Conservation (phyloP, 257 asterid genomes). For the Jasminum sambac region DNA sequence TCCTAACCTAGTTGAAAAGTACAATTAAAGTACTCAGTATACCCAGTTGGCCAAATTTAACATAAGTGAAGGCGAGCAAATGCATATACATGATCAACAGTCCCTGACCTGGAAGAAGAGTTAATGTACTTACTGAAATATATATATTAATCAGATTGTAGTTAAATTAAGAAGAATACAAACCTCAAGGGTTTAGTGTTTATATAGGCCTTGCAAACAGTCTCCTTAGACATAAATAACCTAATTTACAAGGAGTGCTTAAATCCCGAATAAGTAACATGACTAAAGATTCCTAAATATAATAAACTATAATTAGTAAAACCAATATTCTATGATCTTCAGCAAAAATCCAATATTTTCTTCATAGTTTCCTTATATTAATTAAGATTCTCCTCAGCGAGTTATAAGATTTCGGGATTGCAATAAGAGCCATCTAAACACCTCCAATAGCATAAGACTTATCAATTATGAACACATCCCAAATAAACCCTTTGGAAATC, state of each 20-base stretch:
- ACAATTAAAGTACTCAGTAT: neutral
- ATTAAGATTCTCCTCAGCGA: neutral
- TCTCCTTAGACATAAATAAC: neutral
- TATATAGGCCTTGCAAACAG: neutral
- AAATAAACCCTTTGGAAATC: neutral
- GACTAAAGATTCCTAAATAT: neutral
- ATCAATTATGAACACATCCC: neutral
- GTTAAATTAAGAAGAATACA: neutral
- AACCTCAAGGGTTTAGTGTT: neutral
- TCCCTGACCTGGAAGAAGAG: neutral
- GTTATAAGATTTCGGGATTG: neutral
- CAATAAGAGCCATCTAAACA: neutral
- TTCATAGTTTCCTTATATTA: neutral
- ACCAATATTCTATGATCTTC: neutral
- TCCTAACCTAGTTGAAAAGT: neutral
- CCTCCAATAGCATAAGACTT: neutral
- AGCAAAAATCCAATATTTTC: neutral
- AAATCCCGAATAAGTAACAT: neutral
- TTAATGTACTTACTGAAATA: neutral
- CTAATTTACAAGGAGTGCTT: neutral
- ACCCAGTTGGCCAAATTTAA: neutral
- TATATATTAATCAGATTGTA: neutral
- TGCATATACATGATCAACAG: neutral
- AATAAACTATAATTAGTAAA: neutral
- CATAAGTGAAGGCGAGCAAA: neutral